A percentile compares a stretch with the other conserved stretches of the same genome.
These are phyloP conservation scores for Cryptosporidium andersoni DNA, from an alignment of 169 alveolate genomes.

Conservation along the genomic window DNA sequence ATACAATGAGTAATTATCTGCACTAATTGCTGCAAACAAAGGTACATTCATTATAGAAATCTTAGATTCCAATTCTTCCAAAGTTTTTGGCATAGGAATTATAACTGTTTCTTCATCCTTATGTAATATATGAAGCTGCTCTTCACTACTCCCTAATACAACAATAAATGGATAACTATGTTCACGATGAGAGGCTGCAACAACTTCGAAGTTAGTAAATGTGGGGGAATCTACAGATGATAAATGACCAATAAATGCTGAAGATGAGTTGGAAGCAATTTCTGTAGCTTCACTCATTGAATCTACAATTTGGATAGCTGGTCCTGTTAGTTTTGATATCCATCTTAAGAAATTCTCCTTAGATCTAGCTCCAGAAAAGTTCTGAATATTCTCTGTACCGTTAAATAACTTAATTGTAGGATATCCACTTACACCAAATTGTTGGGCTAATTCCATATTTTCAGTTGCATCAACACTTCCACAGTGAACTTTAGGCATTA, in stretches of 20 bases:
- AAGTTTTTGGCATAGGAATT: conserved; percentile 71
- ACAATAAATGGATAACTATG: conserved; percentile 63
- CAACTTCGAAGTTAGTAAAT: conserved; percentile 38
- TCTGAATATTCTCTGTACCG: conserved; percentile 67
- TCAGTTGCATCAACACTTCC: conserved; percentile 89
- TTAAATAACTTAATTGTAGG: conserved; percentile 86
- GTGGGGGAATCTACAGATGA: conserved; percentile 47
- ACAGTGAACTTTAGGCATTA: conserved; percentile 75
- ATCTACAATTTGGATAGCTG: conserved; percentile 78
- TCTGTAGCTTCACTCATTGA: conserved; percentile 28
- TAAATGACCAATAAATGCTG: conserved; percentile 66
- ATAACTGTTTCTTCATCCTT: conserved; percentile 74
- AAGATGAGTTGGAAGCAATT: conserved; percentile 30
- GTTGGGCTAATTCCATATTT: conserved; percentile 77
- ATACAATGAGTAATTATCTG: conserved; percentile 77
- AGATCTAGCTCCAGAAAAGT: conserved; percentile 88
- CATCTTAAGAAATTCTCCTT: conserved; percentile 85
- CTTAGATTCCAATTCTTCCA: conserved; percentile 74
- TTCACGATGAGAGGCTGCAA: conserved; percentile 65
- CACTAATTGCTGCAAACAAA: conserved; percentile 77
- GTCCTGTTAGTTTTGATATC: conserved; percentile 87
- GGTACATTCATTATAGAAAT: conserved; percentile 75
- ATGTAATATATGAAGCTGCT: conserved; percentile 70
- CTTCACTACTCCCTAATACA: conserved; percentile 25
- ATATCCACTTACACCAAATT: conserved; percentile 82